Evolutionary conservation across 2,329 filamentous ascomycete genomes (phyloP), one percentile per base, ranked within the genome.

Genomic region (Colletotrichum godetiae): DNA sequence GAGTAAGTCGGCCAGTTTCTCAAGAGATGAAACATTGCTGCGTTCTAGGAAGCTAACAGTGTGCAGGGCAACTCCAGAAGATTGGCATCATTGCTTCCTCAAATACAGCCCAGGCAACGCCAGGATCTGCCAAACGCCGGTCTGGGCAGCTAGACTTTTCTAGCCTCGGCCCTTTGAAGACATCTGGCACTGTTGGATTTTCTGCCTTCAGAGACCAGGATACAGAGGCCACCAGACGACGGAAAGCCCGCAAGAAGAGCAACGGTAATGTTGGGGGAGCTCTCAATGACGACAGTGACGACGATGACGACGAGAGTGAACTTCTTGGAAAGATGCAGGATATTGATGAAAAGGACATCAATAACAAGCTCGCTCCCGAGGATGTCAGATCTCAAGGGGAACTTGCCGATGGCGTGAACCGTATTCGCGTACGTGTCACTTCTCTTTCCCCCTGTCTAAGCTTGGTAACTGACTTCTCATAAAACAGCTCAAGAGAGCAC

Each of bases 171-270:
- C 95, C 95, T 0, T 87, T 98, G 27, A 97, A 97, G 81, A 89
- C 94, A 3, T 91, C 91, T n/a, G 95, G 95, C 31, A 96, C 95
- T 0, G 94, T 97, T 60, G 95, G 95, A 46, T 98, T 98, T 81
- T 92, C 95, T 3, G 91, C 94, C 15, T 98, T 98, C 85, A 91
- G 96, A 67, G 95, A 97, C 75, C 87, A 88, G 69, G 88, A 90
- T 53, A 83, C 87, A 19, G 88, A 90, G 67, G 84, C 86, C 1
- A 81, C 86, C 3, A 84, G 87, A 68, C 91, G 91, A 78, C 87
- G 87, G 72, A 92, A 92, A 80, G 82, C 86, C 2, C 85, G 87
- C 73, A 92, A 91, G 83, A 92, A 90, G 85, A 89, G 87, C 78
- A 92, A 89, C 70, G 92, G 90, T 56, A 90, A 88, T 65, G 81